Base-by-base conservation (phyloP, 2,329 filamentous ascomycete genomes). In the Sarocladiaceae sp. region DNA sequence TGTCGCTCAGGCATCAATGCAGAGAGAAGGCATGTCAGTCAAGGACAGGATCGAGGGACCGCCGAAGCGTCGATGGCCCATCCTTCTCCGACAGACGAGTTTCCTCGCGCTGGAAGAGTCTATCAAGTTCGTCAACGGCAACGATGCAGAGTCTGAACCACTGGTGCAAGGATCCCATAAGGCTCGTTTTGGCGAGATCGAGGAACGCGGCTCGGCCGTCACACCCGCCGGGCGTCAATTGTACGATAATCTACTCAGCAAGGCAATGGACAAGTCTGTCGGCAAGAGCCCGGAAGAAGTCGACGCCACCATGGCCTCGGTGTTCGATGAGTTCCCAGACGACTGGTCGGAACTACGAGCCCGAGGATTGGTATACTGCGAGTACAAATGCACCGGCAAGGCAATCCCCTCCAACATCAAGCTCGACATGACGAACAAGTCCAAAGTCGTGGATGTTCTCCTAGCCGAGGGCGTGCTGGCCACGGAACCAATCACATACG, bases 31-130 rank as follows among this genome's bases (percentile, higher is more conserved):
- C 0, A 65, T 80, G 53, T 58, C 66, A 1, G 71, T 67, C 1
- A 80, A 80, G 54, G 70, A 73, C 1, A 63, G 69, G 1, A 77
- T 80, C 17, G 77, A 80, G 53, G 77, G 78, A 0, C 77, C 77
- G 0, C 77, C 77, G 0, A 52, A 54, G 2, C 64, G 75, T 3
- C 51, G 56, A 1, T 77, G 69, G 25, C 70, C 71, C 0, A 75
- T 80, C 6, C 64, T 80, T 1, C 61, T 80, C 11, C 67, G 77
- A 0, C 78, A 80, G 54, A 80, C 78, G 0, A 80, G 78, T 52
- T 80, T 80, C 54, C 62, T 73, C 1, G 77, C 77, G 0, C 59
- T 79, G 0, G 71, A 78, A 50, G 77, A 80, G 57, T 13, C 44
- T 3, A 48, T 48, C 20, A 23, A 33, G 26, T 52, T 52, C 51